phyloP scores from a whole-genome alignment of 1,284 basidiomycete genomes.

The Sanguinoderma infundibulare region DNA sequence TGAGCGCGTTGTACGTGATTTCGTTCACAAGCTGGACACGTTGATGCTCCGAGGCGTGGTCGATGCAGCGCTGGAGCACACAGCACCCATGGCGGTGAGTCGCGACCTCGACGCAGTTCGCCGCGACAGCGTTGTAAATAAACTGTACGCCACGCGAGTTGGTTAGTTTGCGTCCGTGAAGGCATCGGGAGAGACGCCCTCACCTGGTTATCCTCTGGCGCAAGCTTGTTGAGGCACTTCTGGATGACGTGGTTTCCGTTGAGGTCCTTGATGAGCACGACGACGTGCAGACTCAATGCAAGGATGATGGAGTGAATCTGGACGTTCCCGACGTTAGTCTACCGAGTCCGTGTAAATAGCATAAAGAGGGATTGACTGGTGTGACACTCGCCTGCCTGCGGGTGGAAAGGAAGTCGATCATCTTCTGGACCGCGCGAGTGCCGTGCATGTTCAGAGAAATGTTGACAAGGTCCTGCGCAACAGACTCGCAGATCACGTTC shows the following conservation, averaged over 20 bases:
- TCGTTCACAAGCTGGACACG: conserved; percentile 97
- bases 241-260: conserved; percentile 99
- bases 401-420: conserved; percentile 99
- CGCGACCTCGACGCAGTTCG: conserved; percentile 98
- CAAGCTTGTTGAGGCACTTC: conserved; percentile 98
- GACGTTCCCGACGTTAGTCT: conserved; percentile 79
- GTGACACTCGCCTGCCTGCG: conserved; percentile 80
- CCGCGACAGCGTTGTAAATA: conserved; percentile 99
- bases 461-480: conserved; percentile 95
- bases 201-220: conserved; percentile 97
- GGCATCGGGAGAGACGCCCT: conserved; percentile 14
- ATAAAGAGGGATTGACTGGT: conserved; percentile 32
- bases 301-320: conserved; percentile 99
- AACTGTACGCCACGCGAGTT: conserved; percentile 58
- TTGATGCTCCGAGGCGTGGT: conserved; percentile 96
- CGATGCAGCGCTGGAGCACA: conserved; percentile 97
- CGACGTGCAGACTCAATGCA: conserved; percentile 96
- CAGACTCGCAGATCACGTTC: conserved; percentile 96
- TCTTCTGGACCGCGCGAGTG: conserved; percentile 99
- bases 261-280: conserved; percentile 99
- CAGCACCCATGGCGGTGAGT: conserved; percentile 99
- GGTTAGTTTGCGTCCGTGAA: neutral
- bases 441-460: conserved; percentile 99
- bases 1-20: conserved; percentile 98
- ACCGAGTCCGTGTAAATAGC: conserved; percentile 44